A percentile compares a stretch with the other conserved stretches of the same genome.
Conservation (phyloP, 805 yeast genomes). For the Nakazawaea molendinolei region DNA sequence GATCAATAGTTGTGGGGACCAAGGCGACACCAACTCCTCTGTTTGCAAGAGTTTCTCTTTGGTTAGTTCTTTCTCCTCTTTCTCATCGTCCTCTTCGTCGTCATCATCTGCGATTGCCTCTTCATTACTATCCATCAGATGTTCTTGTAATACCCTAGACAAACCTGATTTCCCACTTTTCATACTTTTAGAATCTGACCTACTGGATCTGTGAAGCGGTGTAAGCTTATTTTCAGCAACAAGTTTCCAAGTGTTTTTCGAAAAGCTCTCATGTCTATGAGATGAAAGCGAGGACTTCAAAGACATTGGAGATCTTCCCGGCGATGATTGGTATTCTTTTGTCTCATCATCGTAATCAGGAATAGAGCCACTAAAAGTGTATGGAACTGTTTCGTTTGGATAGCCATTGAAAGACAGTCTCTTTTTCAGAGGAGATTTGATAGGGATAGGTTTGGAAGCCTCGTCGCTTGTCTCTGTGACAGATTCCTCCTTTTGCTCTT, state of each 20-base stretch:
- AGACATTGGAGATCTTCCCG: conserved; percentile 13
- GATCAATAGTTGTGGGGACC: conserved; percentile 49
- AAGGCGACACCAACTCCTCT: conserved; percentile 33
- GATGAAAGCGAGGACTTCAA: conserved; percentile 14
- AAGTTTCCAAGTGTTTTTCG: conserved; percentile 8
- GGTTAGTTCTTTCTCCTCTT: too few species aligned
- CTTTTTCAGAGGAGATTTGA: conserved; percentile 1
- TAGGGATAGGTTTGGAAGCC: conserved; percentile 4
- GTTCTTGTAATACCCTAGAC: conserved; percentile 21
- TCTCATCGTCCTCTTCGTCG: conserved; percentile 14
- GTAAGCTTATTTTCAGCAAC: conserved; percentile 1
- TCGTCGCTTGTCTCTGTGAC: conserved; percentile 15
- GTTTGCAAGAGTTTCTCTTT: too few species aligned
- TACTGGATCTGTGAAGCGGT: conserved; percentile 13
- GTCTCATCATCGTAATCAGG: conserved; percentile 30
- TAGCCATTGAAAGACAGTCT: conserved; percentile 9
- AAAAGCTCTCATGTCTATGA: conserved; percentile 9
- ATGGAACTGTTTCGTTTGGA: conserved; percentile 10
- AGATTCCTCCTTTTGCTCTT: conserved; percentile 21
- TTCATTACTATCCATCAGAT: conserved; percentile 5
- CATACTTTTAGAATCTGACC: conserved; percentile 18
- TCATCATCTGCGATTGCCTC: conserved; percentile 10
- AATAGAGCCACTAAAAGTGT: conserved; percentile 24
- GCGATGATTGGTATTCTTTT: conserved; percentile 2
- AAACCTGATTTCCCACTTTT: conserved; percentile 24